phyloP scores from a whole-genome alignment of 495 filamentous ascomycete genomes.

The Podospora australis region DNA sequence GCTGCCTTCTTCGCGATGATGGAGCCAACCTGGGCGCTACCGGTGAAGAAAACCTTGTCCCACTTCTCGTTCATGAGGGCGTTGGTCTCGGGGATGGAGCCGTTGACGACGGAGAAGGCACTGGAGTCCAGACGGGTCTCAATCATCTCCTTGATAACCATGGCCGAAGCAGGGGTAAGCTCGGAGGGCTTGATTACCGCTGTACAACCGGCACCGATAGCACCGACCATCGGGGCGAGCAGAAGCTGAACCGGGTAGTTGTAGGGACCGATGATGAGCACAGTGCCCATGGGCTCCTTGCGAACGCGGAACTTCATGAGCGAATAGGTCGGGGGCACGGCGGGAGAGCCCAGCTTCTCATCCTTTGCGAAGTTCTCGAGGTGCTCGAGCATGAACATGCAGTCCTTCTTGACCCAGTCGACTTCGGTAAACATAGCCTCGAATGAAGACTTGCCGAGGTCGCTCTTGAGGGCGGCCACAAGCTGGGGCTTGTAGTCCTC shows the following conservation, averaged over 20 bases:
- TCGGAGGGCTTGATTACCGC: slow-evolving; percentile 88
- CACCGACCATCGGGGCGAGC: slow-evolving; percentile 74
- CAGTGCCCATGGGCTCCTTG: slow-evolving; percentile 82
- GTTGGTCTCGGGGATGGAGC: slow-evolving; percentile 70
- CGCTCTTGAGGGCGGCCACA: slow-evolving; percentile 60
- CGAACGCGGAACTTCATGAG: slow-evolving; percentile 66
- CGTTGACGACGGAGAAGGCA: slow-evolving; percentile 76
- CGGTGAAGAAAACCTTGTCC: slow-evolving; percentile 98
- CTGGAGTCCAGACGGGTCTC: slow-evolving; percentile 66
- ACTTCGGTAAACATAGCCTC: slow-evolving; percentile 68
- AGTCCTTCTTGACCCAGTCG: slow-evolving; percentile 69
- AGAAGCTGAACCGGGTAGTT: slow-evolving; percentile 86
- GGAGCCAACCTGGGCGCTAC: slow-evolving; percentile 64
- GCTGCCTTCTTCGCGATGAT: slow-evolving; percentile 91
- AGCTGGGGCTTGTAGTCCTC: slow-evolving; percentile 67
- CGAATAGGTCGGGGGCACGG: slow-evolving; percentile 61
- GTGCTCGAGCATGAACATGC: slow-evolving; percentile 66
- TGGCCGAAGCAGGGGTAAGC: slow-evolving; percentile 64
- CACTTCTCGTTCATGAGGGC: slow-evolving; percentile 80
- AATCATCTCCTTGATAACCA: slow-evolving; percentile 70
- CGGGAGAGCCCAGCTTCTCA: slow-evolving; percentile 52
- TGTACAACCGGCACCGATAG: slow-evolving; percentile 87
- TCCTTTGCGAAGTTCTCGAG: slow-evolving; percentile 77
- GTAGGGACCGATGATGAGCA: slow-evolving; percentile 85
- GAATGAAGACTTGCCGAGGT: slow-evolving; percentile 65